phyloP scores from a whole-genome alignment of 306 rosid species.

The Fragaria vesca region DNA sequence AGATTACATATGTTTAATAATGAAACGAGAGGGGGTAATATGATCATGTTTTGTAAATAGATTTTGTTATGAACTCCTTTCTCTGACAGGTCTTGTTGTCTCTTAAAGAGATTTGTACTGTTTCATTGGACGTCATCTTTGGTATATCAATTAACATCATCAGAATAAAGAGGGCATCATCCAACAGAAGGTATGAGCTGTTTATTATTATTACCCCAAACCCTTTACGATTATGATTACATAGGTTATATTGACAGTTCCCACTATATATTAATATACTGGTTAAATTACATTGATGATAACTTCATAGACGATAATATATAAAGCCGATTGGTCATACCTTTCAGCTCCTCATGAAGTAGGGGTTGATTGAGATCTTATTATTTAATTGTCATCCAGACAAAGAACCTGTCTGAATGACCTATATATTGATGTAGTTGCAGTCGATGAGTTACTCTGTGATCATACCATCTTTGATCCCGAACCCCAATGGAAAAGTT shows the following conservation, averaged over 20 bases:
- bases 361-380: neutral
- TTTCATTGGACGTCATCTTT: slow-evolving; percentile 60
- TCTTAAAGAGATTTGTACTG: slow-evolving; percentile 43
- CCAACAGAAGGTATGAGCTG: slow-evolving; percentile 54
- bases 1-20: neutral
- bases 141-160: slow-evolving; percentile 63
- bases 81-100: slow-evolving; percentile 45
- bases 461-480: neutral
- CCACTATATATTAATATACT: neutral
- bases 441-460: neutral
- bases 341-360: neutral
- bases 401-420: neutral
- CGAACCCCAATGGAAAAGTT: neutral
- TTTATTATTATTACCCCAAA: neutral
- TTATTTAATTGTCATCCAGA: neutral
- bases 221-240: slow-evolving; percentile 18
- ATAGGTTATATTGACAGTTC: neutral
- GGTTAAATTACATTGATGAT: neutral
- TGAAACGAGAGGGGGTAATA: neutral
- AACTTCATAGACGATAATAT: neutral
- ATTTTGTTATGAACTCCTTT: neutral
- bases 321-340: neutral
- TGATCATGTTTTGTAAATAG: neutral
- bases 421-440: neutral
- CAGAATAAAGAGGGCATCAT: slow-evolving; percentile 46